Evolutionary conservation across 2,329 filamentous ascomycete species (phyloP), one percentile per base, ranked within the genome.

Genomic region (Curvularia spicifera): DNA sequence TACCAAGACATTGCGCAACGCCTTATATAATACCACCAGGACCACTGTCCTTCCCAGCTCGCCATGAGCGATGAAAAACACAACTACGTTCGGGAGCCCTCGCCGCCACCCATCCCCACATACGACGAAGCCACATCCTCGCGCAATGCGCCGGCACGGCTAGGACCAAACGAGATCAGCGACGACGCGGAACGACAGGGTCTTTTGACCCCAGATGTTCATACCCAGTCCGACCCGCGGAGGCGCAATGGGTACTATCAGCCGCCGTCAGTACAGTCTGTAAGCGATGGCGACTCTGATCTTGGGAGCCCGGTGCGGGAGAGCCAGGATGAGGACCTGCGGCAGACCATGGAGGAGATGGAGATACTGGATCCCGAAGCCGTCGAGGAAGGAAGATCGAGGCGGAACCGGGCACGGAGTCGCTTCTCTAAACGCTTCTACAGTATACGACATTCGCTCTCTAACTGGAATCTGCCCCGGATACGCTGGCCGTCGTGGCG

Each of bases 341-440:
- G 91, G 62, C 85, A 89, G 65, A 91, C 95, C 78, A 89, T 98
- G 80, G 87, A 96, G 72, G 90, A 97, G 83, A 88, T 78, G 74
- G 76, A 78, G 24, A 72, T 78, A 6, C 52, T 76, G 46, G 77
- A 78, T 55, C 73, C 73, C 3, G 76, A 75, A 59, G 60, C 67
- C 10, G 72, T 66, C 9, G 74, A 75, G 12, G 69, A 70, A 48
- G 72, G 64, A 12, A 65, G 69, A 37, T 53, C 68, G n/a, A 52
- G 71, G 54, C 59, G 76, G 39, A 70, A 71, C 39, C 59, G 71
- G 28, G 50, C 58, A 12, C 53, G 71, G 37, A 80, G 79, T 55
- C 55, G 68, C 54, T 81, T 86, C 65, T 84, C 84, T 35, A 87
- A 87, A 69, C 82, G 81, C 44, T 79, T 87, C 67, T 82, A 81